Percentiles rank a stretch among this genome's conserved stretches.
Conservation (phyloP, 164 flowering plant genomes). For the Macadamia integrifolia region DNA sequence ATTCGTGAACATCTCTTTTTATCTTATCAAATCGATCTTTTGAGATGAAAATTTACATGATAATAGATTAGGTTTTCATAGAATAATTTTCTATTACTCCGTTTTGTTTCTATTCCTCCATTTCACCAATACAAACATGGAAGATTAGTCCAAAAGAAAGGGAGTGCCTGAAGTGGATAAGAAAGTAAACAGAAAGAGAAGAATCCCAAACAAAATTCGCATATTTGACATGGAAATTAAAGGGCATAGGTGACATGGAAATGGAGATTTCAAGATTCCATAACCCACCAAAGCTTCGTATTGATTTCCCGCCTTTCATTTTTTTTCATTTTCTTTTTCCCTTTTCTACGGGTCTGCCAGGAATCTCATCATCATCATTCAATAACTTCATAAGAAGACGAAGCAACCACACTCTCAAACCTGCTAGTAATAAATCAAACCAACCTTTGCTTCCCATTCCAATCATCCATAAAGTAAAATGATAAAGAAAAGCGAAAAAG, state of each 20-base stretch:
- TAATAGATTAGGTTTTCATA: too few species aligned
- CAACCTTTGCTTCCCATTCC: neutral
- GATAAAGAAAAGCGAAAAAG: too few species aligned
- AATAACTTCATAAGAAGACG: too few species aligned
- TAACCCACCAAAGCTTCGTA: conserved; percentile 12
- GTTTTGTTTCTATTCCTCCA: too few species aligned
- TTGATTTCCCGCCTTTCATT: conserved; percentile 12
- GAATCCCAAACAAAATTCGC: neutral
- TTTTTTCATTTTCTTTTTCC: neutral
- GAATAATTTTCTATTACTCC: too few species aligned
- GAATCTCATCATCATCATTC: conserved; percentile 21
- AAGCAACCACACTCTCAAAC: neutral
- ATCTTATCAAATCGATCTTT: too few species aligned
- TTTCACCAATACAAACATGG: too few species aligned
- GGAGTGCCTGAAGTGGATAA: neutral
- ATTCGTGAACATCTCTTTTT: too few species aligned
- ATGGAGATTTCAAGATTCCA: conserved; percentile 17
- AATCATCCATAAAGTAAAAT: neutral
- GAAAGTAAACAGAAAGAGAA: neutral
- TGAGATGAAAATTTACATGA: too few species aligned
- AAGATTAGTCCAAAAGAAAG: neutral
- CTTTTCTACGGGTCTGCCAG: neutral
- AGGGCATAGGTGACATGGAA: conserved; percentile 19
- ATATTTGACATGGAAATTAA: conserved; percentile 10
- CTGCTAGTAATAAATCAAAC: neutral